A percentile compares a stretch with the other conserved stretches of the same genome.
Conservation (phyloP, 2,329 filamentous ascomycete genomes). For the Ascochyta viciae-villosae region DNA sequence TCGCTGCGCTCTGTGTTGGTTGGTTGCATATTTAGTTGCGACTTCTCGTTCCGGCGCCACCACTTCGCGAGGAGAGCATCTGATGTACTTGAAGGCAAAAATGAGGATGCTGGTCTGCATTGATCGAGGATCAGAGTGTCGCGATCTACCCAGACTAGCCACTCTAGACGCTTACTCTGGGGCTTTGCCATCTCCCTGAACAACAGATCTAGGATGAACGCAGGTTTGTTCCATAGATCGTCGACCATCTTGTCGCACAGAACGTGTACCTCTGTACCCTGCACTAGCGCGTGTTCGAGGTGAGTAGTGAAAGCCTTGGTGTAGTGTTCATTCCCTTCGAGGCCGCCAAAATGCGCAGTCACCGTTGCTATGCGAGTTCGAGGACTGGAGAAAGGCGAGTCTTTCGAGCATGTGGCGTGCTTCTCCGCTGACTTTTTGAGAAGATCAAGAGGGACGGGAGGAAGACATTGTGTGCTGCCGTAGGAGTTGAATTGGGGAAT, state of each 20-base stretch:
- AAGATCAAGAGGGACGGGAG: slow-evolving; percentile 16
- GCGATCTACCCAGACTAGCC: slow-evolving; percentile 55
- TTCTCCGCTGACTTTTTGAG: slow-evolving; percentile 19
- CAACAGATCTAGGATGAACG: slow-evolving; percentile 52
- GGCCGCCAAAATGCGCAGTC: slow-evolving; percentile 48
- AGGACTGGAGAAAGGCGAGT: slow-evolving; percentile 20
- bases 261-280: slow-evolving; percentile 53
- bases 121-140: slow-evolving; percentile 55
- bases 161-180: slow-evolving; percentile 49
- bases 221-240: slow-evolving; percentile 55
- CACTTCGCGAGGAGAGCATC: slow-evolving; percentile 17
- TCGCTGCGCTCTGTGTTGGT: background rate
- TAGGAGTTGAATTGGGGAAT: slow-evolving; percentile 22
- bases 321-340: slow-evolving; percentile 45
- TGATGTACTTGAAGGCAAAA: slow-evolving; percentile 43
- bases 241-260: slow-evolving; percentile 52
- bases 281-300: slow-evolving; percentile 49
- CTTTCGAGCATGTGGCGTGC: slow-evolving; percentile 24
- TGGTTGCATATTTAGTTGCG: too few species aligned
- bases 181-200: slow-evolving; percentile 47
- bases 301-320: slow-evolving; percentile 53
- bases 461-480: slow-evolving; percentile 25
- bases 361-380: slow-evolving; percentile 45
- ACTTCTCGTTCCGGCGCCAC: slow-evolving; percentile 12
- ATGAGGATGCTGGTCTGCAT: slow-evolving; percentile 50